Conservation (phyloP, 1,139 yeast genomes). For the Pichia sp. region DNA sequence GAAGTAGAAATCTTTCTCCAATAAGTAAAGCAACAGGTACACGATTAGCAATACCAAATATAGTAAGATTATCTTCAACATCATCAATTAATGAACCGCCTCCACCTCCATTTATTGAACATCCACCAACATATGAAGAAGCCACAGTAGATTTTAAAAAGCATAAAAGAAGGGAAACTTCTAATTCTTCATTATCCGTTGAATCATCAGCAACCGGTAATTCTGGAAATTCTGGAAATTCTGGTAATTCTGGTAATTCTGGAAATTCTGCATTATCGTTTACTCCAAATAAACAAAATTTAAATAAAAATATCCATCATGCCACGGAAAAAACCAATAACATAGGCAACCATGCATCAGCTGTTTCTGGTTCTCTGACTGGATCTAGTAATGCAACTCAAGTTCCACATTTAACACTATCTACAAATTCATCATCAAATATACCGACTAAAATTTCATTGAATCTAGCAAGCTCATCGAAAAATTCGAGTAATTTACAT, state of each 20-base stretch:
- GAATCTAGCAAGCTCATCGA: slow-evolving; percentile 6
- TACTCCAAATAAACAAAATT: not conserved
- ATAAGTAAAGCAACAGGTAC: too few relatives aligned
- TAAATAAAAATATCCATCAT: not conserved
- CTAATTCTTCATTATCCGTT: slow-evolving; percentile 4
- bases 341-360: too few relatives aligned
- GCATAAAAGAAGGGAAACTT: slow-evolving; percentile 5
- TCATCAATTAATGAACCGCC: slow-evolving; percentile 26
- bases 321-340: too few relatives aligned
- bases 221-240: slow-evolving; percentile 1
- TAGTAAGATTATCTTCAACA: slow-evolving; percentile 6
- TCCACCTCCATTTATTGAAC: slow-evolving; percentile 31
- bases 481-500: not conserved
- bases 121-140: slow-evolving; percentile 34
- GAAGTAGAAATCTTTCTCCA: slow-evolving; percentile 8
- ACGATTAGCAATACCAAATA: slow-evolving; percentile 14
- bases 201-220: slow-evolving; percentile 5
- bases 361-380: too few relatives aligned
- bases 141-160: slow-evolving; percentile 13
- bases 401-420: too few relatives aligned
- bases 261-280: not conserved
- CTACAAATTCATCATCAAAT: not conserved
- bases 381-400: too few relatives aligned
- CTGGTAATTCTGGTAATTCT: too few relatives aligned
- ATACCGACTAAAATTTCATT: slow-evolving; percentile 9